Base-by-base conservation (phyloP, 768 basidiomycete species). In the Mycena albidolilacea region DNA sequence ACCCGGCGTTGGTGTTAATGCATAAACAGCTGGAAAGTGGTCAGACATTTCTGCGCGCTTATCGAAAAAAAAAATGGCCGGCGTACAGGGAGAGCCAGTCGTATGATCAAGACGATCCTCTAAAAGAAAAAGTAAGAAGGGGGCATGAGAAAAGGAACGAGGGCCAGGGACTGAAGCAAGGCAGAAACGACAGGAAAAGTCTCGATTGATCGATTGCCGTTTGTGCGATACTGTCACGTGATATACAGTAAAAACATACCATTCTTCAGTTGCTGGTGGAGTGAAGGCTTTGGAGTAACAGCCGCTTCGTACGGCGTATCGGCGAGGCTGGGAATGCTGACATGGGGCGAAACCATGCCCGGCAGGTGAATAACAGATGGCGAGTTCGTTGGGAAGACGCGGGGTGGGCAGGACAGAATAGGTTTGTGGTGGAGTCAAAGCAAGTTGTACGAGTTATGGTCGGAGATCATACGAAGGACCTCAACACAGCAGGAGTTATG, bases 21-120 rank as follows among this genome's bases (percentile, higher is more conserved):
- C 72, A 73, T 73, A 73, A 59, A 73, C 72, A 46, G 57, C 72
- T 73, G 8, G 23, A 58, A 46, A 39, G n/a, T 64, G 1, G 72
- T 73, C 62, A 73, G 66, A 46, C 35, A 21, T 23, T 35, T 21
- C 2, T 55, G 23, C 21, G 23, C 23, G 8, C 30, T 3, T 2
- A 30, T 19, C 6, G 1, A 10, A 9, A 59, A 30, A 30, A 59
- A 7, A 43, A 10, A 39, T 10, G 17, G 21, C 3, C 12, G 19
- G 17, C 71, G 60, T 21, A 73, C 72, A 15, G 5, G n/a, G 30
- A 3, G 66, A n/a, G 2, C 38, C 66, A 23, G 46, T 0, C 10
- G 63, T 37, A 11, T n/a, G 62, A 67, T 64, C 72, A 19, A 41
- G 15, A n/a, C 37, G 66, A 65, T 73, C 72, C 46, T 73, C 72